Base-by-base conservation (phyloP, 345 rosid genomes). In the Hirschfeldia incana region DNA sequence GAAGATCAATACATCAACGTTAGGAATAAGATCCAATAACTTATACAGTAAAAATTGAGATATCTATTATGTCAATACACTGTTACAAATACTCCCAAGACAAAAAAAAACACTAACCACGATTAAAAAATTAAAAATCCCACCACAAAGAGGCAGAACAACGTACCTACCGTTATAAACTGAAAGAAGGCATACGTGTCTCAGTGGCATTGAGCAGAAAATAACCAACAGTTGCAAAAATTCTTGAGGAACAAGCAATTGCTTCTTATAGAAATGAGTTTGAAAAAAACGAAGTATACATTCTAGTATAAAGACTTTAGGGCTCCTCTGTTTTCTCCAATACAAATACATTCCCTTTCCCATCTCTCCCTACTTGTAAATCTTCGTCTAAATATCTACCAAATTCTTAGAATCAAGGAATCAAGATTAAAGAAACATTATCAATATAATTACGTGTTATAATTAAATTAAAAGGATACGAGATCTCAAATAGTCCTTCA, bases 401-500 rank as follows among this genome's bases (percentile, higher is more conserved):
- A 42, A 8, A 10, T 15, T 27, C 29, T 26, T 9, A 37, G 64
- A 66, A 72, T 83, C 71, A 87, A 88, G 89, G 88, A 83, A 62
- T 68, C 70, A 16, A 51, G 4, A 51, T n/a, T 4, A 29, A 6
- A 33, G 2, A 49, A 0, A n/a, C n/a, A n/a, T 7, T 15, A 39
- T 2, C 59, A 17, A 10, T 5, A 39, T 15, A 32, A 67, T 51
- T 46, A 60, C 3, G 5, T 1, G 34, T 27, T 33, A 4, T 2
- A 36, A 4, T 17, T 13, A 8, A 8, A 55, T 6, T 0, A 0
- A 55, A 83, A 89, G 94, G 94, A 91, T 94, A 92, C 95, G 97
- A 80, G 60, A 92, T 88, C 82, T 94, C 97, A 29, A 91, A 91
- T 90, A 88, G 90, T 1, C 98, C 98, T 49, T 91, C 92, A 0